A percentile compares a stretch with the other conserved stretches of the same genome.
phyloP scores from a whole-genome alignment of 1,284 basidiomycete genomes.

The Omphalotus olearius region DNA sequence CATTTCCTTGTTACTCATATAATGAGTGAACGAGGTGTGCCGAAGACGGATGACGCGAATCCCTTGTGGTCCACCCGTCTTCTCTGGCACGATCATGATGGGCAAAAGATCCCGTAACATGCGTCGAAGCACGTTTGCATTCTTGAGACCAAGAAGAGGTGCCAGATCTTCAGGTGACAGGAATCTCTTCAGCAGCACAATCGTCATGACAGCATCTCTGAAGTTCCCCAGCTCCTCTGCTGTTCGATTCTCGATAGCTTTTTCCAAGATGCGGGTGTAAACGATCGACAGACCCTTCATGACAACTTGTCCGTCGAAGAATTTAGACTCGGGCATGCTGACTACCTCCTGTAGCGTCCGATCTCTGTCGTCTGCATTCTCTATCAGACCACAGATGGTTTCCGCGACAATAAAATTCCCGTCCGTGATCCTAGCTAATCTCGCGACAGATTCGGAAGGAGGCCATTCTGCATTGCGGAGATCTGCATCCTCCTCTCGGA shows the following conservation, averaged over 20 bases:
- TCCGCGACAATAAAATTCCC: conserved; percentile 3
- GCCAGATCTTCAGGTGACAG: conserved; percentile 1
- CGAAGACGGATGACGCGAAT: neutral
- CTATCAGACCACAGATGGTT: neutral
- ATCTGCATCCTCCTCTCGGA: neutral
- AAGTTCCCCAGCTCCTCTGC: neutral
- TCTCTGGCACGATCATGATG: conserved; percentile 1
- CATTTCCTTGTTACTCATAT: neutral
- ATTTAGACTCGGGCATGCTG: neutral
- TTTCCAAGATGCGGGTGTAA: neutral
- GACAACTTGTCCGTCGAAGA: neutral
- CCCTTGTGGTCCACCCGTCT: neutral
- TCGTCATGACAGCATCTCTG: conserved; percentile 1
- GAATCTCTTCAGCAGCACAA: conserved; percentile 4
- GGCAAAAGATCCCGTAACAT: conserved; percentile 1
- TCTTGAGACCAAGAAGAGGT: neutral
- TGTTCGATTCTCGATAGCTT: neutral
- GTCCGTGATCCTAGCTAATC: neutral
- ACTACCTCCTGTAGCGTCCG: neutral
- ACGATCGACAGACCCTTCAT: neutral
- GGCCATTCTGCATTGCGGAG: neutral
- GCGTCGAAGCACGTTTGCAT: neutral
- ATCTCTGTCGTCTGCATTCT: neutral
- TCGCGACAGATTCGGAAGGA: neutral
- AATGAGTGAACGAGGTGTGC: conserved; percentile 2